A percentile compares a stretch with the other conserved stretches of the same genome.
phyloP scores from a whole-genome alignment of 257 asterid species.

The Solanum virginianum region DNA sequence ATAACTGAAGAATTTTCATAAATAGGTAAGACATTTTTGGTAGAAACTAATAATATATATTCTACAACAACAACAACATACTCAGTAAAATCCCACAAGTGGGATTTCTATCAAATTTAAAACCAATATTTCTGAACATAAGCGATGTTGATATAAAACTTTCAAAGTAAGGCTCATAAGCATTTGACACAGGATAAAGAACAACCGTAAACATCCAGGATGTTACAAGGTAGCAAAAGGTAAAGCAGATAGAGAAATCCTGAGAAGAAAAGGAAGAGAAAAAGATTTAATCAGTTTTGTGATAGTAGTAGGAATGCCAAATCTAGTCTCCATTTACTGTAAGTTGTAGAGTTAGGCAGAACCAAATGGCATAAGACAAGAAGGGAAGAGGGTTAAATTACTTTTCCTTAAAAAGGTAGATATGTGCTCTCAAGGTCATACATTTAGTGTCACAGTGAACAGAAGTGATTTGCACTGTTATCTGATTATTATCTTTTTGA shows the following conservation, averaged over 20 bases:
- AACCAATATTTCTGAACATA: no score
- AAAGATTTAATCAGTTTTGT: background rate
- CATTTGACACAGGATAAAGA: no score
- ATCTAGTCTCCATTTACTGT: background rate
- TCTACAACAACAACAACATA: no score
- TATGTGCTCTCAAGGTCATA: background rate
- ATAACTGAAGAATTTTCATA: no score
- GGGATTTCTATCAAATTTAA: no score
- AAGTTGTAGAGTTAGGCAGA: background rate
- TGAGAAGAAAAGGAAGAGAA: background rate
- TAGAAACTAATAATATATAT: no score
- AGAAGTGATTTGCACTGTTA: background rate
- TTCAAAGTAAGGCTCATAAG: no score
- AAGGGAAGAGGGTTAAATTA: background rate
- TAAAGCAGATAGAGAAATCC: background rate
- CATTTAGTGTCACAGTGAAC: background rate
- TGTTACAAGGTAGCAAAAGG: background rate
- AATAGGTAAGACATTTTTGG: no score
- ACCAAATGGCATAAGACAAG: background rate
- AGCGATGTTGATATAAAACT: no score
- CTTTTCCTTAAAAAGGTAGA: background rate
- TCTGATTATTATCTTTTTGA: background rate
- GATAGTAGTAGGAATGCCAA: background rate
- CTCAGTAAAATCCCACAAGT: no score
- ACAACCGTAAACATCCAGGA: no score